Base-by-base conservation (phyloP, 352 stramenopile genomes). In the Phytophthora ramorum region DNA sequence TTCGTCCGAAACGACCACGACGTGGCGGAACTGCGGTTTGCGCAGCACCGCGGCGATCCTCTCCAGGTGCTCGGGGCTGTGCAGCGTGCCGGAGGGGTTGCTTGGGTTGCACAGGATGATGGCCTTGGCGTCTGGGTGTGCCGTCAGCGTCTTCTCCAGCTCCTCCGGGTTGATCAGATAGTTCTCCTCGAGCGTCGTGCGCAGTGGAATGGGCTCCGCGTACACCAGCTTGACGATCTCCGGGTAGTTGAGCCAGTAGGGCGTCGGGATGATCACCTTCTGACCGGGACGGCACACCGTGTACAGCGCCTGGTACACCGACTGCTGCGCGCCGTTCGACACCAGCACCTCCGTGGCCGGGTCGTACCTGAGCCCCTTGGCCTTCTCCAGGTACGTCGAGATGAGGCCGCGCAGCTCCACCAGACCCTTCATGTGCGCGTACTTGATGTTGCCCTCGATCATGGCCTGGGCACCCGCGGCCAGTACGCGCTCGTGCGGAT, bases 161-260 rank as follows among this genome's bases (percentile, higher is more conserved):
- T 73, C 72, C 30, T 79, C 66, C 1, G 94, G 80, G 57, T 95
- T 91, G 37, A 99, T 84, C 50, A 98, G 72, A 69, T 97, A 99
- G 58, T 92, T 87, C 47, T 98, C 87, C 41, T 96, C 81, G 9
- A 93, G 48, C 30, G 68, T 90, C 3, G 93, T 98, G 62, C 93
- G 88, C 17, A 99, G 72, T 46, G 97, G 84, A 17, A 98, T 79
- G 2, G 93, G 88, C 32, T 89, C 85, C 4, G 90, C 96, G 22
- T 90, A 90, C 5, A 91, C 87, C 24, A 99, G 81, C 55, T 90
- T 86, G 19, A 94, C 91, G 73, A 99, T 99, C 75, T 98, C 95
- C 5, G 94, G 95, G 85, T 99, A 99, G 32, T 85, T 98, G 12
- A 97, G 91, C 96, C 96, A 99, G 81, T 98, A 99, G 3, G 97